A percentile compares a stretch with the other conserved stretches of the same genome.
Conservation (phyloP, 768 basidiomycete species). For the Cystofilobasidium capitatum region DNA sequence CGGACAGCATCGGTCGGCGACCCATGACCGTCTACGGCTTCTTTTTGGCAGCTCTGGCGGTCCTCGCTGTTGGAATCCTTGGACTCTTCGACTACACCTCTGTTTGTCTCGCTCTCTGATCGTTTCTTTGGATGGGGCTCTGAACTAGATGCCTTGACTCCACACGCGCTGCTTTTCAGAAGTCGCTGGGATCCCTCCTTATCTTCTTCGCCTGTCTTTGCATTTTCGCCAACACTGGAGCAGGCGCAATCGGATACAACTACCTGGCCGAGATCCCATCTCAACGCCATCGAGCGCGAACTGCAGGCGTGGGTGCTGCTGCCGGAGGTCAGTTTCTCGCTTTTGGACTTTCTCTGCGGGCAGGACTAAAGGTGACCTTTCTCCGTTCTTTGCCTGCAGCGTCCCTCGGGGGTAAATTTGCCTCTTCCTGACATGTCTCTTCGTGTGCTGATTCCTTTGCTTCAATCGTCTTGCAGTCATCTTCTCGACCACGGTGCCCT, state of each 20-base stretch:
- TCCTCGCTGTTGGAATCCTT: background rate
- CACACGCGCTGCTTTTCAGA: background rate
- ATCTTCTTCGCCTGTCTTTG: slow-evolving; percentile 12
- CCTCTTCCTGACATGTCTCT: too few species aligned
- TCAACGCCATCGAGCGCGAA: background rate
- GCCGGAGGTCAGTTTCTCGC: background rate
- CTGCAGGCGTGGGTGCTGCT: background rate
- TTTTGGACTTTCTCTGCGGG: background rate
- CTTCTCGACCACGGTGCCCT: slow-evolving; percentile 29
- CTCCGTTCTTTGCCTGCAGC: background rate
- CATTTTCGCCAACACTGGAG: slow-evolving; percentile 8
- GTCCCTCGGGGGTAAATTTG: too few species aligned
- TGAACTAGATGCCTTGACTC: background rate
- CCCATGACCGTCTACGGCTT: slow-evolving; percentile 8
- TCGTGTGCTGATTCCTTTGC: too few species aligned
- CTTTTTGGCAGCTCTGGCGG: background rate
- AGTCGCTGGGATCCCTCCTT: background rate
- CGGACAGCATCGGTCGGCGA: background rate
- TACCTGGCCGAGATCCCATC: slow-evolving; percentile 1
- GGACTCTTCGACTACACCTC: background rate
- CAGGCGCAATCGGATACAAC: slow-evolving; percentile 1
- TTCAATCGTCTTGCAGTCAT: too few species aligned
- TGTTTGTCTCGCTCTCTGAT: too few species aligned
- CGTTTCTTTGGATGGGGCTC: too few species aligned
- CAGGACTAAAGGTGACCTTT: background rate